These are phyloP conservation scores for Phlyctochytrium planicorne DNA, from an alignment of 192 early-diverging fungal genomes.

Conservation along the genomic window DNA sequence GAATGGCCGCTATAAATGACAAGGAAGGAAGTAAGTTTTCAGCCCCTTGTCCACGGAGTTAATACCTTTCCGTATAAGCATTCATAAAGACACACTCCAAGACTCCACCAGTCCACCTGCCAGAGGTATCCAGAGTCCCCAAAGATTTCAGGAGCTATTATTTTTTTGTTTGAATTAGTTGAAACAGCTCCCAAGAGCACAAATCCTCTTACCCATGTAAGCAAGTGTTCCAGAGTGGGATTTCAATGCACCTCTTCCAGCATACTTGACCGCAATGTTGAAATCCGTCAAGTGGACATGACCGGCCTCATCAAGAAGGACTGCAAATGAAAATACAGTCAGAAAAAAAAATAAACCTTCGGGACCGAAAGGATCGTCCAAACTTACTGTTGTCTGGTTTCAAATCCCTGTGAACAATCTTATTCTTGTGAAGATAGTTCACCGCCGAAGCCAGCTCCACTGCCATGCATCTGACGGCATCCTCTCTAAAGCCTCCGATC, in stretches of 20 bases:
- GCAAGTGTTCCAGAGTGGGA: conserved; percentile 85
- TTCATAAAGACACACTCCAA: conserved; percentile 92
- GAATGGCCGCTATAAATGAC: conserved; percentile 65
- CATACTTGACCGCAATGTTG: conserved; percentile 53
- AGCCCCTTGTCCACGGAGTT: background rate
- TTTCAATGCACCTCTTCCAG: conserved; percentile 42
- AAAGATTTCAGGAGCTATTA: conserved; percentile 40
- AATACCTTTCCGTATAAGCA: conserved; percentile 64
- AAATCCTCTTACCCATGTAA: conserved; percentile 72
- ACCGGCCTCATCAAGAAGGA: conserved; percentile 46
- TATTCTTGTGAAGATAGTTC: conserved; percentile 42
- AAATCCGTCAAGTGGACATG: conserved; percentile 58
- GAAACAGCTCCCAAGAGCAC: background rate
- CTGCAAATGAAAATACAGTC: too few species aligned
- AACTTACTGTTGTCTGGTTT: conserved; percentile 39
- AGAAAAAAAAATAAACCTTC: background rate
- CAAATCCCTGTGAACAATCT: conserved; percentile 51
- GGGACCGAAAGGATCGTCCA: background rate
- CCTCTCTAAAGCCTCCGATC: conserved; percentile 38
- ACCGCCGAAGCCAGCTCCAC: conserved; percentile 45
- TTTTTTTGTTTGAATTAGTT: conserved; percentile 7
- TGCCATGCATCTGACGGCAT: conserved; percentile 40
- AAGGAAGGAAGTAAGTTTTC: too few species aligned
- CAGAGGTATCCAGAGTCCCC: conserved; percentile 18
- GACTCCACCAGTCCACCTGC: conserved; percentile 90